These are phyloP conservation scores for Triticum turgidum DNA, from an alignment of 176 grass and related monocot species.

Conservation along the genomic window DNA sequence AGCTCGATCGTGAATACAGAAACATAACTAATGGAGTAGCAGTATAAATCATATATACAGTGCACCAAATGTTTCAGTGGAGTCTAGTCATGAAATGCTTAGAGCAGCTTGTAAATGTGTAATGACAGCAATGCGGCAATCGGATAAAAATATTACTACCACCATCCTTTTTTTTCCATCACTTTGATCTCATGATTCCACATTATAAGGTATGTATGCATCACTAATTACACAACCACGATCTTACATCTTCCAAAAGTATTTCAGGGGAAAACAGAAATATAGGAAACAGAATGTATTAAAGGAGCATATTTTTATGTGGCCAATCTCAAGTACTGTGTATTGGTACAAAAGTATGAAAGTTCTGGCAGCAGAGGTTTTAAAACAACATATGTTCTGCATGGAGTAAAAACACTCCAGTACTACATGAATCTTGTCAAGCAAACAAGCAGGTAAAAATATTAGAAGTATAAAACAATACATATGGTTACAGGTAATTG, in stretches of 20 bases:
- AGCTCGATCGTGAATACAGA: constrained; percentile 43
- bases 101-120: constrained; percentile 3
- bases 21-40: neutral
- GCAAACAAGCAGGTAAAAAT: neutral
- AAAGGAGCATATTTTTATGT: neutral
- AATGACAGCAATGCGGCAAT: neutral
- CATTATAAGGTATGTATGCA: neutral
- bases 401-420: neutral
- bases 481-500: neutral
- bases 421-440: neutral
- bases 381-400: neutral
- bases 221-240: neutral
- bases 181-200: neutral
- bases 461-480: neutral
- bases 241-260: neutral
- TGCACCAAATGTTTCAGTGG: neutral
- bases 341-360: neutral
- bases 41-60: constrained; percentile 11
- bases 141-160: neutral
- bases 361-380: neutral
- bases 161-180: neutral
- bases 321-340: neutral
- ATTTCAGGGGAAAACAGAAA: neutral
- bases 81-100: constrained; percentile 29
- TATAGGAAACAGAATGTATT: neutral